These are phyloP conservation scores for Boletus pseudopeckii DNA, from an alignment of 768 basidiomycete species.

Conservation along the genomic window DNA sequence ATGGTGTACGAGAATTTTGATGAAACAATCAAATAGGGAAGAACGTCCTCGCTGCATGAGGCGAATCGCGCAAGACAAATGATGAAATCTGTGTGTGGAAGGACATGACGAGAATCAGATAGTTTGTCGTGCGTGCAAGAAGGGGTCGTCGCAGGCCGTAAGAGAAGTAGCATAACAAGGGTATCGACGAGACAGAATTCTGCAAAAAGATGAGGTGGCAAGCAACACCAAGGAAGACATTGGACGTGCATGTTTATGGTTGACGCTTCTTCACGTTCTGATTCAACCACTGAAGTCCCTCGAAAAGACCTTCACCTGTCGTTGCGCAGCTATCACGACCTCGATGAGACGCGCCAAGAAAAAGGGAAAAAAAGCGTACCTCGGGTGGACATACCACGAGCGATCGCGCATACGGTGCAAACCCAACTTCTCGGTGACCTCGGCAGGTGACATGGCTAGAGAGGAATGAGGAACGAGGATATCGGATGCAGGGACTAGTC, in stretches of 20 bases:
- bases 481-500: neutral
- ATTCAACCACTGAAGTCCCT: constrained; percentile 95
- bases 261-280: constrained; percentile 96
- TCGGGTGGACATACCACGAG: constrained; percentile 99
- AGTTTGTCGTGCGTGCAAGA: constrained; percentile 36
- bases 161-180: constrained; percentile 34
- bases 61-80: constrained; percentile 27
- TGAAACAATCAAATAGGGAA: constrained; percentile 10
- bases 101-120: constrained; percentile 31
- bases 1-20: constrained; percentile 12
- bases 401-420: constrained; percentile 94
- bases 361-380: constrained; percentile 45
- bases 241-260: constrained; percentile 43
- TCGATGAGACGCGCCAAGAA: neutral
- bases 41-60: constrained; percentile 16
- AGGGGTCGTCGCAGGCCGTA: constrained; percentile 33
- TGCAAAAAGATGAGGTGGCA: constrained; percentile 24
- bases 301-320: constrained; percentile 94
- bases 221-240: constrained; percentile 17
- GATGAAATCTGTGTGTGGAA: constrained; percentile 12
- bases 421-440: constrained; percentile 96
- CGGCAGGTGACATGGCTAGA: constrained; percentile 94
- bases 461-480: neutral
- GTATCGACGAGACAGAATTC: constrained; percentile 26
- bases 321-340: constrained; percentile 73